Evolutionary conservation across 2,329 filamentous ascomycete genomes (phyloP), one percentile per base, ranked within the genome.

Genomic region (Claviceps maximensis): DNA sequence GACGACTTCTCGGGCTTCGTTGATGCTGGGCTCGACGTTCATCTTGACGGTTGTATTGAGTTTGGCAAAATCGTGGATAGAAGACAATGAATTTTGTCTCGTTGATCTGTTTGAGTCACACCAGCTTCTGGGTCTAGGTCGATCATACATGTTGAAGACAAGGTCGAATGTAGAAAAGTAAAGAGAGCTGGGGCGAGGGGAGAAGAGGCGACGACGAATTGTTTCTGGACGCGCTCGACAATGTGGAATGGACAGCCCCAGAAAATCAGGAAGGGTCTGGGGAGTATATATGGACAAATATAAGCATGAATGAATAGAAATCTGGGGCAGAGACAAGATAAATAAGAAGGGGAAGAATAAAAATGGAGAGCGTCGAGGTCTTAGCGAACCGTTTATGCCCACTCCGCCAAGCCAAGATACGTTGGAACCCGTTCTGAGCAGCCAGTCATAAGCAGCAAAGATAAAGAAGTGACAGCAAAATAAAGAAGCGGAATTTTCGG

Each of bases 21-120:
- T 12, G 12, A 29, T 19, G 44, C n/a, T n/a, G 19, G 42, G 17
- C 15, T 38, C 29, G 19, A 48, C n/a, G 38, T 25, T 23, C 19
- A 15, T 41, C n/a, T 45, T 21, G 17, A 51, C 4, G 25, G 23
- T 29, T 10, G 36, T 27, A 12, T 50, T 23, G 21, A 44, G 9
- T 2, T 21, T 49, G 13, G 40, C 25, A 15, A 33, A 9, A n/a
- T 50, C 50, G 46, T 33, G 19, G 10, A 52, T 2, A 6, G 53
- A 52, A 10, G 49, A 45, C 15, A 47, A 15, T 9, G 53, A 49
- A 38, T 52, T 54, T 10, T 50, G 41, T 13, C 53, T 54, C 9
- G 50, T 54, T 47, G 46, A 41, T 25, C 17, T 47, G 31, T 41
- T 31, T 15, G 53, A 52, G 21, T 54, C 50, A 27, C 27, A 41